Evolutionary conservation across 345 rosid species (phyloP).

Genomic region (Ailanthus altissimus): DNA sequence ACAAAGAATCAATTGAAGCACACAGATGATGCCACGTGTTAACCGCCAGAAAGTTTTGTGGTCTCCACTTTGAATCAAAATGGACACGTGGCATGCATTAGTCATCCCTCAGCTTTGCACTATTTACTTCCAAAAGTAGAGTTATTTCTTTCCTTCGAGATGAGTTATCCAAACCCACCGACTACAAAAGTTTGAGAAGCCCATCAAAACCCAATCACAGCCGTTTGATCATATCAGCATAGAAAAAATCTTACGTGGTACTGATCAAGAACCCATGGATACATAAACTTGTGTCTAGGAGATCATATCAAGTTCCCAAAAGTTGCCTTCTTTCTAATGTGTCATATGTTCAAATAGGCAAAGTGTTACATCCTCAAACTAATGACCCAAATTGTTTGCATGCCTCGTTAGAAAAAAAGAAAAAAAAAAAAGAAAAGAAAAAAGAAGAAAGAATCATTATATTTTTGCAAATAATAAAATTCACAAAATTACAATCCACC

Average conservation of each 20-base stretch:
- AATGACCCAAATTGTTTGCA: background rate
- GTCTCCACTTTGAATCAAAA: background rate
- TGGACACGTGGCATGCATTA: background rate
- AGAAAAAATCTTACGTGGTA: background rate
- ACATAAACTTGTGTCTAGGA: background rate
- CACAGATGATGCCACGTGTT: conserved; percentile 4
- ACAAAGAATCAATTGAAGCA: background rate
- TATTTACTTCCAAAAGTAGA: conserved; percentile 9
- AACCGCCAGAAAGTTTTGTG: background rate
- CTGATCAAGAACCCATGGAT: background rate
- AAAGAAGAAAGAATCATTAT: background rate
- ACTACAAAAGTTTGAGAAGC: conserved; percentile 13
- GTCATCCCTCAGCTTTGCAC: background rate
- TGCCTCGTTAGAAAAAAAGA: conserved; percentile 10
- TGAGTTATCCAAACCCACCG: conserved; percentile 20
- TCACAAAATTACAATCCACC: background rate
- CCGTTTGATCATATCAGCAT: background rate
- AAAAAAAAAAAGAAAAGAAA: background rate
- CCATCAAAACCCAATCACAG: background rate
- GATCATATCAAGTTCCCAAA: too few species aligned
- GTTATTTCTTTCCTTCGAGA: background rate
- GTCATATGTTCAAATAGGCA: conserved; percentile 10
- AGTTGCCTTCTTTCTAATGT: background rate
- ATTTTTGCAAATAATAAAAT: background rate
- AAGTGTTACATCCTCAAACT: conserved; percentile 15